Evolutionary conservation across 805 yeast species (phyloP).

Genomic region (Saturnispora zaruensis): DNA sequence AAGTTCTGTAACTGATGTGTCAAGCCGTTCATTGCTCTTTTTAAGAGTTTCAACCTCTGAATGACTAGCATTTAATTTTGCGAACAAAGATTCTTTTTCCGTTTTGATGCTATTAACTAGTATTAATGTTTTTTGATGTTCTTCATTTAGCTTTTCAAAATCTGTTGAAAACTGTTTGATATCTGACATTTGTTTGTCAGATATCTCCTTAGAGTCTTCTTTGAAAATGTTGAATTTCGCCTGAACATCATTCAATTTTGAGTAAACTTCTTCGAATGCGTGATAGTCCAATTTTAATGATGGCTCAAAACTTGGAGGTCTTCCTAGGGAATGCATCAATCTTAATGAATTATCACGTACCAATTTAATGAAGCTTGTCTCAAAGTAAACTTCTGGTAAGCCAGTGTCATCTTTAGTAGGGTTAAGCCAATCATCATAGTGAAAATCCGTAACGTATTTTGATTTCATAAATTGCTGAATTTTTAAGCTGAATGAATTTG

Average conservation of each 20-base stretch:
- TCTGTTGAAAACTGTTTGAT: slow-evolving; percentile 20
- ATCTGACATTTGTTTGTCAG: slow-evolving; percentile 17
- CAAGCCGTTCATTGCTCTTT: slow-evolving; percentile 26
- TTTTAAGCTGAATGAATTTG: slow-evolving; percentile 67
- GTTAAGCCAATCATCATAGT: slow-evolving; percentile 39
- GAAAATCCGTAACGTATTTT: slow-evolving; percentile 46
- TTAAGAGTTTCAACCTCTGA: slow-evolving; percentile 21
- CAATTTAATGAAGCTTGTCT: slow-evolving; percentile 50
- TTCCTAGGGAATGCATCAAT: slow-evolving; percentile 60
- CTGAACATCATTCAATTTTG: slow-evolving; percentile 21
- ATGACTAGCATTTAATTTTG: slow-evolving; percentile 19
- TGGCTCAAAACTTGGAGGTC: slow-evolving; percentile 71
- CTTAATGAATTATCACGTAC: slow-evolving; percentile 62
- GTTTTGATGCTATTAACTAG: slow-evolving; percentile 29
- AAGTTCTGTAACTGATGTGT: slow-evolving; percentile 24
- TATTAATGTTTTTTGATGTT: slow-evolving; percentile 18
- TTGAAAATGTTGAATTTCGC: slow-evolving; percentile 16
- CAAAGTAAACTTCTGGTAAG: slow-evolving; percentile 74
- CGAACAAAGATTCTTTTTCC: slow-evolving; percentile 21
- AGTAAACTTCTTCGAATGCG: slow-evolving; percentile 40
- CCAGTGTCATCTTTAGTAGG: slow-evolving; percentile 73
- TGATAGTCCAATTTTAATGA: slow-evolving; percentile 56
- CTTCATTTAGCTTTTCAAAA: slow-evolving; percentile 28
- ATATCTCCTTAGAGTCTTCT: slow-evolving; percentile 13
- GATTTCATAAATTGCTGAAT: slow-evolving; percentile 64